These are phyloP conservation scores for Suillus americanus DNA, from an alignment of 768 basidiomycete genomes.

Conservation along the genomic window DNA sequence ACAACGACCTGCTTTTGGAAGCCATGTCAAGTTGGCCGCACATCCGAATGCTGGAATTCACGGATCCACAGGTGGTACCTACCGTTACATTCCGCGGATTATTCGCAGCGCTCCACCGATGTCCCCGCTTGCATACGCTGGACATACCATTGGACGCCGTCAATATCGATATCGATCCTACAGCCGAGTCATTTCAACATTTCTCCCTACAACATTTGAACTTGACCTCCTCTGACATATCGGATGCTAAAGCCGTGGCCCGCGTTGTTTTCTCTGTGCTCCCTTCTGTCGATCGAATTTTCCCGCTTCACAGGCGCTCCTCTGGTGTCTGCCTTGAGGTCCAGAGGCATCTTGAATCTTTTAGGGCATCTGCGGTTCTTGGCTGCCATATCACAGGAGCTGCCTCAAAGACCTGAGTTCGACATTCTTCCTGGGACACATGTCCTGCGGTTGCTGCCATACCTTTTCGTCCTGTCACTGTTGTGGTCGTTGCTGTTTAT, in stretches of 20 bases:
- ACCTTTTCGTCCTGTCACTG: background rate
- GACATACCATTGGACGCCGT: background rate
- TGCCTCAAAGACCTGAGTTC: background rate
- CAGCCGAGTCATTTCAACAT: background rate
- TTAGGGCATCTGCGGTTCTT: background rate
- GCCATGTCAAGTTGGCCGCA: slow-evolving; percentile 1
- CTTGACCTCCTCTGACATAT: background rate
- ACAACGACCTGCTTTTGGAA: background rate
- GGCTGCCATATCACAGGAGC: background rate
- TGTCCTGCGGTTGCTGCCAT: background rate
- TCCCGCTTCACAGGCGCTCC: background rate
- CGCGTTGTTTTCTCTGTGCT: background rate
- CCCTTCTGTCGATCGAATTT: background rate
- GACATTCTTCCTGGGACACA: background rate
- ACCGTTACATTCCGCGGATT: background rate
- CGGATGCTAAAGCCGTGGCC: background rate
- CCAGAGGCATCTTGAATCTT: background rate
- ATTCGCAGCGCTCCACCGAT: background rate
- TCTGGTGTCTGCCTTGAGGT: background rate
- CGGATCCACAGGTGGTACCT: background rate
- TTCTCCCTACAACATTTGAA: background rate
- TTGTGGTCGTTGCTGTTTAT: background rate
- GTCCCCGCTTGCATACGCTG: background rate
- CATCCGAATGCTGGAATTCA: background rate
- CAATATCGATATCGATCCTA: background rate